These are phyloP conservation scores for Arabidopsis hybrid DNA, from an alignment of 441 rosid genomes.

Conservation along the genomic window DNA sequence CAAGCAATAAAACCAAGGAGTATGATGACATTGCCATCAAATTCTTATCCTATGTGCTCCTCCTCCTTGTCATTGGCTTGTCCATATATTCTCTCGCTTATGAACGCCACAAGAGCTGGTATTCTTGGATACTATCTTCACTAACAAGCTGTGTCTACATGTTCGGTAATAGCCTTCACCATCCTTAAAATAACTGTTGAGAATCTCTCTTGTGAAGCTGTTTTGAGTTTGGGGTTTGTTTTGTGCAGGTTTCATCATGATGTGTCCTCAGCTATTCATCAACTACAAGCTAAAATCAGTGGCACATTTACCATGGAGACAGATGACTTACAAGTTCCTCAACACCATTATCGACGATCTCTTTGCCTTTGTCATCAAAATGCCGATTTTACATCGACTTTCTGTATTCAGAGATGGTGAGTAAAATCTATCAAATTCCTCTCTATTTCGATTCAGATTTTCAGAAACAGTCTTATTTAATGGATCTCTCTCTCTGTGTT, in stretches of 20 bases:
- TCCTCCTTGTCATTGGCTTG: constrained; percentile 85
- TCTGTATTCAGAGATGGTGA: constrained; percentile 98
- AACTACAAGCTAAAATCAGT: constrained; percentile 95
- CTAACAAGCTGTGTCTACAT: constrained; percentile 98
- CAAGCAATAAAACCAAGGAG: constrained; percentile 95
- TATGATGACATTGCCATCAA: constrained; percentile 98
- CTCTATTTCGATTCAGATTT: constrained; percentile 6
- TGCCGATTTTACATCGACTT: constrained; percentile 93
- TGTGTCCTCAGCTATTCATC: constrained; percentile 98
- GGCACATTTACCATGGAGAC: constrained; percentile 99
- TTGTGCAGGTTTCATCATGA: constrained; percentile 92
- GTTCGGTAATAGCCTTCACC: constrained; percentile 72
- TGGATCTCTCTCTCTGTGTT: constrained; percentile 22
- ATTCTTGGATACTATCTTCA: constrained; percentile 98
- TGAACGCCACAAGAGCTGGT: constrained; percentile 99
- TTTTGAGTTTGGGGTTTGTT: constrained; percentile 13
- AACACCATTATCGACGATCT: constrained; percentile 98
- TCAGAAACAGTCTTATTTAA: constrained; percentile 3
- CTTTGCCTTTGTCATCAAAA: constrained; percentile 97
- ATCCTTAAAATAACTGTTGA: background rate
- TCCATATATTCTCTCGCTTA: constrained; percentile 90
- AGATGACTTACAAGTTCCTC: constrained; percentile 98
- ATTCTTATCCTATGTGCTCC: constrained; percentile 86
- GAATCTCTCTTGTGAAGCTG: constrained; percentile 2
- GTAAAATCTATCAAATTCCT: background rate